Conservation (phyloP, 1,139 yeast genomes). For the Kazachstania sp. region DNA sequence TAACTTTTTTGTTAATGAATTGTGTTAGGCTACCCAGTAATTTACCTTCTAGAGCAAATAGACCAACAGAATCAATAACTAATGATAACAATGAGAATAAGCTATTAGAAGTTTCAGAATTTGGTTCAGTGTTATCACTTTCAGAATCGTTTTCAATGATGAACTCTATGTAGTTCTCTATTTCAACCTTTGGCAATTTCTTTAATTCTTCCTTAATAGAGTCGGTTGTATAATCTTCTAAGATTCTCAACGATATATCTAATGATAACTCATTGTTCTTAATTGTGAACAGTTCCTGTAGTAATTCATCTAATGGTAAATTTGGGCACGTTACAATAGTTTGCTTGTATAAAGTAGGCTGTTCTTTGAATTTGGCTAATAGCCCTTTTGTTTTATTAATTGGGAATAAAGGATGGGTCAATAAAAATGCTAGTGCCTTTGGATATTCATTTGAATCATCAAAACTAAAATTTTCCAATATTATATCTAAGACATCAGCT, state of each 20-base stretch:
- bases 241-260: conserved; percentile 59
- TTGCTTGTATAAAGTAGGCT: conserved; percentile 60
- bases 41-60: conserved; percentile 26
- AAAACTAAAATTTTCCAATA: conserved; percentile 32
- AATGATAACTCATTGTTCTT: conserved; percentile 56
- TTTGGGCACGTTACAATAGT: conserved; percentile 74
- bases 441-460: conserved; percentile 31
- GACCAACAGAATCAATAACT: conserved; percentile 30
- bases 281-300: conserved; percentile 46
- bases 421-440: conserved; percentile 61
- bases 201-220: conserved; percentile 27
- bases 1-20: conserved; percentile 25
- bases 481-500: conserved; percentile 38
- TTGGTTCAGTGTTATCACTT: conserved; percentile 13
- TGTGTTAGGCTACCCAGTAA: conserved; percentile 20
- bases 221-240: conserved; percentile 44
- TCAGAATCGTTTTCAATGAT: conserved; percentile 21
- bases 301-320: conserved; percentile 53
- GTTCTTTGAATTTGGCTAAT: conserved; percentile 40
- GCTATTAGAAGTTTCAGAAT: conserved; percentile 17
- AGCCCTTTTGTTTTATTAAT: conserved; percentile 47
- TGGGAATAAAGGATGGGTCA: conserved; percentile 86
- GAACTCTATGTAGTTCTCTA: conserved; percentile 29
- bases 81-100: conserved; percentile 28
- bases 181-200: conserved; percentile 25